These are phyloP conservation scores for Silene noctiflora DNA, from an alignment of 179 eudicot species.

Conservation along the genomic window DNA sequence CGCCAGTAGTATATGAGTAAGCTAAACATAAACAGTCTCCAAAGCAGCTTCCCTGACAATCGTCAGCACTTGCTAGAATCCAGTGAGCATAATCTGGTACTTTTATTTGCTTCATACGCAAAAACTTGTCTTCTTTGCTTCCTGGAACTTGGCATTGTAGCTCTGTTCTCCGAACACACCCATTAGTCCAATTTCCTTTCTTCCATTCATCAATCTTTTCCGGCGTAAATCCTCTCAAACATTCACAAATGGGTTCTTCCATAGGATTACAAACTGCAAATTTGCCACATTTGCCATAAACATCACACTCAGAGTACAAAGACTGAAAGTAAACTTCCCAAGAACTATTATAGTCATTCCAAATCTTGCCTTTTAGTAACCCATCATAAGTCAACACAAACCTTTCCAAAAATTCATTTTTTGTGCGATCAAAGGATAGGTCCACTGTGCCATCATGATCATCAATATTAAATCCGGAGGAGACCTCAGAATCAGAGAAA, in stretches of 20 bases:
- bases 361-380: background rate
- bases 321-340: background rate
- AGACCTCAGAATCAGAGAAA: background rate
- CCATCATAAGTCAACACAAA: slow-evolving; percentile 3
- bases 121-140: slow-evolving; percentile 36
- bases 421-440: background rate
- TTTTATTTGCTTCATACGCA: slow-evolving; percentile 30
- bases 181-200: slow-evolving; percentile 36
- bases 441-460: slow-evolving; percentile 1
- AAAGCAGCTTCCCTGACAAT: background rate
- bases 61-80: background rate
- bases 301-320: slow-evolving; percentile 3
- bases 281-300: slow-evolving; percentile 32
- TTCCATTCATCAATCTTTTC: slow-evolving; percentile 34
- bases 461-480: background rate
- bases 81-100: slow-evolving; percentile 28
- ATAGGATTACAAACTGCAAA: slow-evolving; percentile 36
- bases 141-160: slow-evolving; percentile 20
- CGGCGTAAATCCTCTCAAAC: slow-evolving; percentile 44
- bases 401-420: background rate
- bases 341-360: background rate
- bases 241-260: slow-evolving; percentile 29
- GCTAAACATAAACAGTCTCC: slow-evolving; percentile 15
- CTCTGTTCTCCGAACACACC: slow-evolving; percentile 36
- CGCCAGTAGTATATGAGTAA: slow-evolving; percentile 12